Evolutionary conservation across 169 alveolate species (phyloP).

Genomic region (Theileria orientalis): DNA sequence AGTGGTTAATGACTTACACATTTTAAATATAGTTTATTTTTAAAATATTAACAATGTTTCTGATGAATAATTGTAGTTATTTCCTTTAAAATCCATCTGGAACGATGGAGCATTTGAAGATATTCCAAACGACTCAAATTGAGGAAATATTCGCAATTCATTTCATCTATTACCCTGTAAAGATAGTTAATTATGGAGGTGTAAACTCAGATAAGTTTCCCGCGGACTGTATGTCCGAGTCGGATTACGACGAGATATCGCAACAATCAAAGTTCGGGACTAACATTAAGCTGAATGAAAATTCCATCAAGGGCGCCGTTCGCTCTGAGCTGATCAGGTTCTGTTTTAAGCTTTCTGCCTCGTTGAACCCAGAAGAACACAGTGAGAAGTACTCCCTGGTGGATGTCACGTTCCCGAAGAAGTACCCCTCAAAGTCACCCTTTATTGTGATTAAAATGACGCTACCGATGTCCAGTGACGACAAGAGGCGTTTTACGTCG

Average conservation of each 20-base stretch:
- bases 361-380: neutral
- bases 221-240: slow-evolving; percentile 37
- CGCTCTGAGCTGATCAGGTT: slow-evolving; percentile 36
- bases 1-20: no score
- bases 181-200: slow-evolving; percentile 23
- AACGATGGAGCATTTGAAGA: neutral
- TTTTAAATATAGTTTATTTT: no score
- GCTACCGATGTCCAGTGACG: slow-evolving; percentile 21
- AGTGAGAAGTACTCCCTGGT: slow-evolving; percentile 23
- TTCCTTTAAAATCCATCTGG: no score
- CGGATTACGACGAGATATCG: slow-evolving; percentile 21
- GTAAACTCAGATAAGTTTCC: slow-evolving; percentile 24
- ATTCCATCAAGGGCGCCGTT: slow-evolving; percentile 8
- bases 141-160: slow-evolving; percentile 61
- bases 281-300: slow-evolving; percentile 20
- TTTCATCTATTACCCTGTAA: slow-evolving; percentile 59
- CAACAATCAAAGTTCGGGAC: slow-evolving; percentile 15
- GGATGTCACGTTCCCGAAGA: slow-evolving; percentile 58
- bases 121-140: slow-evolving; percentile 29
- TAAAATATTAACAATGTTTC: no score
- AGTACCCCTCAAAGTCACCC: slow-evolving; percentile 42
- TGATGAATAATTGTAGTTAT: no score
- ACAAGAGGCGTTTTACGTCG: neutral
- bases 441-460: slow-evolving; percentile 36
- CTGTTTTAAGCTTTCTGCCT: slow-evolving; percentile 35